These are phyloP conservation scores for Aspergillus bombycis DNA, from an alignment of 2,329 filamentous ascomycete genomes.

Conservation along the genomic window DNA sequence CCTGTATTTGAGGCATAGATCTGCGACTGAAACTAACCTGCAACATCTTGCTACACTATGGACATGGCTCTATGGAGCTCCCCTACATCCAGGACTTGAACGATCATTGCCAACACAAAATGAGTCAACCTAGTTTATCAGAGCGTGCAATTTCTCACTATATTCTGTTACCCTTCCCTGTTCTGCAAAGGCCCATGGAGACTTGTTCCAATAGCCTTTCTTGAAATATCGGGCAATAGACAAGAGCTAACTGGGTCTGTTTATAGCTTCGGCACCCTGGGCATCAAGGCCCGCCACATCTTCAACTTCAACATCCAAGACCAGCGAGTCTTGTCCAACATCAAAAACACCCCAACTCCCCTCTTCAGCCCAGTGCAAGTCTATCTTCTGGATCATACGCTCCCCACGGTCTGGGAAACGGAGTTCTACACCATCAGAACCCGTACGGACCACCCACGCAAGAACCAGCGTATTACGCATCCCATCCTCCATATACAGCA, in stretches of 20 bases:
- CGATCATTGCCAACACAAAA: background rate
- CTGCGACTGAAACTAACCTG: background rate
- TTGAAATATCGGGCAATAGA: background rate
- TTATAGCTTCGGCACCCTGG: slow-evolving; percentile 37
- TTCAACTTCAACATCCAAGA: slow-evolving; percentile 36
- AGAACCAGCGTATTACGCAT: slow-evolving; percentile 74
- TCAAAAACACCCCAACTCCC: slow-evolving; percentile 59
- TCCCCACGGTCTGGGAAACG: slow-evolving; percentile 37
- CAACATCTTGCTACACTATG: background rate
- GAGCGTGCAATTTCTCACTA: background rate
- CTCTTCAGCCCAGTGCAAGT: slow-evolving; percentile 58
- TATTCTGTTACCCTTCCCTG: background rate
- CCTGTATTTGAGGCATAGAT: background rate
- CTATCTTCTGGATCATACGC: slow-evolving; percentile 37
- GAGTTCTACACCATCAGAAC: slow-evolving; percentile 55
- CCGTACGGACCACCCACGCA: slow-evolving; percentile 70
- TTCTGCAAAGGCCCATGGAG: background rate
- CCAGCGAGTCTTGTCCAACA: slow-evolving; percentile 31
- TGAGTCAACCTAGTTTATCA: background rate
- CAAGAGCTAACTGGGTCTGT: slow-evolving; percentile 13
- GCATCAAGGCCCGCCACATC: slow-evolving; percentile 34
- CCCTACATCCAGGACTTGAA: background rate
- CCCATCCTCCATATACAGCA: slow-evolving; percentile 81
- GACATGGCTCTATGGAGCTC: background rate
- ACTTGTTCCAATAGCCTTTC: background rate